Evolutionary conservation across 1,139 yeast species (phyloP).

Genomic region (Saccharomycopsis hybrid): DNA sequence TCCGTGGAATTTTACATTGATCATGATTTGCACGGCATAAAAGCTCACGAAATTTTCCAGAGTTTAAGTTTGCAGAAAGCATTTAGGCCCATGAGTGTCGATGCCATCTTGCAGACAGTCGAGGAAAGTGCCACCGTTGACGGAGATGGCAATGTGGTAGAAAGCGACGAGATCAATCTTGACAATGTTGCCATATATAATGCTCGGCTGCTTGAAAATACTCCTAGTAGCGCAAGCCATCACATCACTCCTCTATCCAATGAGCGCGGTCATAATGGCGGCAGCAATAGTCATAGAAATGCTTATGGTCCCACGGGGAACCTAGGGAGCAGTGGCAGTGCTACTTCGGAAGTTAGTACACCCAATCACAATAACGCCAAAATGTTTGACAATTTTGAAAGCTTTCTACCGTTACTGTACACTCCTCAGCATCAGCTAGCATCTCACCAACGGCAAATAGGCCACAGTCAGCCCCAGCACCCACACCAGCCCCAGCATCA

Average conservation of each 20-base stretch:
- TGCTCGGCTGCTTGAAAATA: background rate
- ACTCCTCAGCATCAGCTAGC: too few species aligned
- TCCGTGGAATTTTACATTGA: conserved; percentile 18
- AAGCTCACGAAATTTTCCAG: conserved; percentile 11
- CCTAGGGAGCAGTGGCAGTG: too few species aligned
- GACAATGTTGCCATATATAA: conserved; percentile 10
- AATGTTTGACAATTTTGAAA: conserved; percentile 1
- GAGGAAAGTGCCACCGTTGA: conserved; percentile 2
- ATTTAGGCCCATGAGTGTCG: conserved; percentile 4
- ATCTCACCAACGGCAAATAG: too few species aligned
- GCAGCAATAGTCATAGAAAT: too few species aligned
- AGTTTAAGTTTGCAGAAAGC: conserved; percentile 11
- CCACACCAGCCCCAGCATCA: too few species aligned
- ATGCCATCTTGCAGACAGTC: conserved; percentile 3
- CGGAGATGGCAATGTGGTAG: conserved; percentile 9
- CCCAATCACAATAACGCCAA: background rate
- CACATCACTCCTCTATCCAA: too few species aligned
- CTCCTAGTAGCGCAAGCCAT: too few species aligned
- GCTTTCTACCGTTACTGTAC: background rate
- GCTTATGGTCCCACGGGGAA: too few species aligned
- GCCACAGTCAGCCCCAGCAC: too few species aligned
- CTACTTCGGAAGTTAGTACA: too few species aligned
- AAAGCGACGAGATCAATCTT: conserved; percentile 10
- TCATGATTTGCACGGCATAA: background rate
- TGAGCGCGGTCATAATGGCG: too few species aligned